These are phyloP conservation scores for Sugiyamaella valdiviana DNA, from an alignment of 805 yeast genomes.

Conservation along the genomic window DNA sequence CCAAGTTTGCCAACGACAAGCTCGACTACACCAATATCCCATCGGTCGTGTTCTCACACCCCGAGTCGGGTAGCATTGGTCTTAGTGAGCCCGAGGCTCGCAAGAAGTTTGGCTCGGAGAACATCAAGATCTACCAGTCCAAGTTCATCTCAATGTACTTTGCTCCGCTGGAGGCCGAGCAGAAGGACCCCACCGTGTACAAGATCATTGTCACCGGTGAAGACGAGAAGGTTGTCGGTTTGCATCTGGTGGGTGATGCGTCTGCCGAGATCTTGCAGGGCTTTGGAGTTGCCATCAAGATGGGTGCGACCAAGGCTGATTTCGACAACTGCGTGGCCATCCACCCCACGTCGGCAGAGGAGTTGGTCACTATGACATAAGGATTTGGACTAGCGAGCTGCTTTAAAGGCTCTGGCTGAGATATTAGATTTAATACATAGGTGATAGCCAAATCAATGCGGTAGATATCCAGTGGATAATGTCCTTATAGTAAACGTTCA, in stretches of 20 bases:
- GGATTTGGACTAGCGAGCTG: background rate
- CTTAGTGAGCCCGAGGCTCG: constrained; percentile 72
- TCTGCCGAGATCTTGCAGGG: constrained; percentile 95
- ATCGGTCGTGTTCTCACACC: constrained; percentile 95
- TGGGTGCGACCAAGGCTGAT: constrained; percentile 98
- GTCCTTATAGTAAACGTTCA: no score
- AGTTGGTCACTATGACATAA: constrained; percentile 74
- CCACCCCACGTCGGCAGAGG: constrained; percentile 98
- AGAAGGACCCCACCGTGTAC: constrained; percentile 82
- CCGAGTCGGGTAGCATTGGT: constrained; percentile 95
- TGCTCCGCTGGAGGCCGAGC: constrained; percentile 61
- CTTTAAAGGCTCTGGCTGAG: background rate
- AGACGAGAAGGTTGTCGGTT: constrained; percentile 90
- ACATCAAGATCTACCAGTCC: constrained; percentile 75
- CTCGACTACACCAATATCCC: constrained; percentile 86
- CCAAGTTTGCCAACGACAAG: constrained; percentile 60
- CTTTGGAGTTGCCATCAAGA: constrained; percentile 94
- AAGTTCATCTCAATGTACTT: constrained; percentile 89
- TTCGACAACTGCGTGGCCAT: constrained; percentile 96
- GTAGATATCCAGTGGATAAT: no score
- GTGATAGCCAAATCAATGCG: no score
- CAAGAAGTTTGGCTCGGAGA: constrained; percentile 69
- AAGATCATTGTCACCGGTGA: constrained; percentile 72
- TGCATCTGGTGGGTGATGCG: constrained; percentile 87
- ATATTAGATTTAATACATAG: background rate